Percentiles rank a stretch among this genome's conserved stretches.
These are phyloP conservation scores for Starmerella stigmatis DNA, from an alignment of 805 yeast species.

Conservation along the genomic window DNA sequence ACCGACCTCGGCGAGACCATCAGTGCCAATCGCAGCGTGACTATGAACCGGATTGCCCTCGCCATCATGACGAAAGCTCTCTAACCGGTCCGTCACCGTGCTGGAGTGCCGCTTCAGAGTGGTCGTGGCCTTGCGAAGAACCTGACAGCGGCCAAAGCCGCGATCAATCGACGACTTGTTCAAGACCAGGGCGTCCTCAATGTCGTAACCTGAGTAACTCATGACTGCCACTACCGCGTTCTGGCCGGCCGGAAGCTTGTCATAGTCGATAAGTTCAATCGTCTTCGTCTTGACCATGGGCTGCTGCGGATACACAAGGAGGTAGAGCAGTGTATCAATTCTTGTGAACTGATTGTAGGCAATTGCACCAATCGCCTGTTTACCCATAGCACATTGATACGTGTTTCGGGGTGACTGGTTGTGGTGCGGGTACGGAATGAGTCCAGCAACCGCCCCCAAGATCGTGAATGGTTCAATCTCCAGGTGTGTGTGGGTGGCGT, in stretches of 20 bases:
- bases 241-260: conserved; percentile 96
- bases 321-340: conserved; percentile 82
- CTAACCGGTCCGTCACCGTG: conserved; percentile 82
- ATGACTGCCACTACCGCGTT: conserved; percentile 98
- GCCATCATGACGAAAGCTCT: conserved; percentile 74
- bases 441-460: conserved; percentile 84
- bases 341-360: conserved; percentile 94
- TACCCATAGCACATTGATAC: conserved; percentile 94
- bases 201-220: conserved; percentile 98
- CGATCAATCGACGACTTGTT: conserved; percentile 90
- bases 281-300: conserved; percentile 98
- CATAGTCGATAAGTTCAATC: conserved; percentile 88
- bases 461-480: conserved; percentile 94
- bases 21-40: conserved; percentile 80
- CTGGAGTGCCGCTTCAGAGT: conserved; percentile 85
- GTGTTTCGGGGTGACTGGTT: conserved; percentile 89
- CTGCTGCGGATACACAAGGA: conserved; percentile 98
- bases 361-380: conserved; percentile 99
- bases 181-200: conserved; percentile 93
- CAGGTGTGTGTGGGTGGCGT: conserved; percentile 57
- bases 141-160: conserved; percentile 97
- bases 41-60: conserved; percentile 55
- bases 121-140: conserved; percentile 81
- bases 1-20: conserved; percentile 96
- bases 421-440: conserved; percentile 87